Evolutionary conservation across 2,329 filamentous ascomycete genomes (phyloP).

Genomic region (Geosmithia flava): DNA sequence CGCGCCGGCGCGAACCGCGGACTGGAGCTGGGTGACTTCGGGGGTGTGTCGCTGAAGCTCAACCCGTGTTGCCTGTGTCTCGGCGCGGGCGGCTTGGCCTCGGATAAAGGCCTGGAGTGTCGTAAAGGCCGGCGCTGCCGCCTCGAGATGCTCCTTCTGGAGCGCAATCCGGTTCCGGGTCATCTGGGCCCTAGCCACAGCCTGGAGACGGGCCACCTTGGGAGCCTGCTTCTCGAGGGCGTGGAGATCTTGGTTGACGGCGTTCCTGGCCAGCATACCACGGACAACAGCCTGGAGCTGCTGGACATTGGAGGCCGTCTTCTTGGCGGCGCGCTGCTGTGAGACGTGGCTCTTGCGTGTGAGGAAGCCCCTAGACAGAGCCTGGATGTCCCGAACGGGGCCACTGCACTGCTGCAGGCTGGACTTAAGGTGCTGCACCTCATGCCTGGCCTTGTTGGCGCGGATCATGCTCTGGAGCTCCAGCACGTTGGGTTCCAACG

Average conservation of each 20-base stretch:
- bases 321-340: conserved; percentile 42
- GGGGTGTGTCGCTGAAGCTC: conserved; percentile 33
- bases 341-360: conserved; percentile 42
- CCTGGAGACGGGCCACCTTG: conserved; percentile 47
- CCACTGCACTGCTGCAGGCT: conserved; percentile 51
- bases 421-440: conserved; percentile 41
- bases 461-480: conserved; percentile 73
- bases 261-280: conserved; percentile 50
- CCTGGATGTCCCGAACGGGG: conserved; percentile 53
- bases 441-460: conserved; percentile 49
- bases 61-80: conserved; percentile 28
- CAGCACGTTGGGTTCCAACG: conserved; percentile 58
- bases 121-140: conserved; percentile 36
- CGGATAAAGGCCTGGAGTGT: conserved; percentile 27
- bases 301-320: conserved; percentile 37
- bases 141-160: conserved; percentile 37
- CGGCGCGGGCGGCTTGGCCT: conserved; percentile 33
- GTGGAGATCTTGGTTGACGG: conserved; percentile 39
- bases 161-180: conserved; percentile 39
- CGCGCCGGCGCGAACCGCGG: conserved; percentile 39
- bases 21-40: conserved; percentile 34
- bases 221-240: conserved; percentile 36
- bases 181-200: conserved; percentile 50
- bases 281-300: conserved; percentile 55
- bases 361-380: conserved; percentile 54